phyloP scores from a whole-genome alignment of 768 basidiomycete species.

The Megacollybia marginata region DNA sequence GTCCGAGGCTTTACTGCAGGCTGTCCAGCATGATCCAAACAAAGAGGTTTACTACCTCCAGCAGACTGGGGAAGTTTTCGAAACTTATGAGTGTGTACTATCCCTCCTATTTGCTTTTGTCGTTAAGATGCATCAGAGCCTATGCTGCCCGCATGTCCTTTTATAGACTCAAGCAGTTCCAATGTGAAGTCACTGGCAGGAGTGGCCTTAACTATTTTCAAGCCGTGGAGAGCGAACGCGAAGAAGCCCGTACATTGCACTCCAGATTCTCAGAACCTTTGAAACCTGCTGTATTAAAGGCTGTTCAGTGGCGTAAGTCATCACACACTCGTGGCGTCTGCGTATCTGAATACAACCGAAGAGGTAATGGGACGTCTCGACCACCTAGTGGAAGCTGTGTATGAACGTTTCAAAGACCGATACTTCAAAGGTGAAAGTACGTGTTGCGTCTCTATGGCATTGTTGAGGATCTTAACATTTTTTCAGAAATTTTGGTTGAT shows the following conservation, averaged over 20 bases:
- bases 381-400: slow-evolving; percentile 90
- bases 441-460: slow-evolving; percentile 23
- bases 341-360: slow-evolving; percentile 26
- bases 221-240: slow-evolving; percentile 85
- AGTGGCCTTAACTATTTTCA: slow-evolving; percentile 91
- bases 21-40: slow-evolving; percentile 54
- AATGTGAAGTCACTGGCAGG: slow-evolving; percentile 96
- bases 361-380: slow-evolving; percentile 97
- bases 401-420: slow-evolving; percentile 92
- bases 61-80: slow-evolving; percentile 96
- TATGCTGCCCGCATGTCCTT: slow-evolving; percentile 92
- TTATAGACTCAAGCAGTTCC: slow-evolving; percentile 90
- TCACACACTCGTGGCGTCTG: slow-evolving; percentile 11
- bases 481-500: slow-evolving; percentile 80
- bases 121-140: slow-evolving; percentile 33
- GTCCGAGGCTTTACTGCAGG: slow-evolving; percentile 59
- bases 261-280: slow-evolving; percentile 88
- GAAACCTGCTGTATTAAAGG: slow-evolving; percentile 83
- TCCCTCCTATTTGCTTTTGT: slow-evolving; percentile 15
- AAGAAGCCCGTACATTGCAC: slow-evolving; percentile 86
- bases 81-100: slow-evolving; percentile 82
- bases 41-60: slow-evolving; percentile 86
- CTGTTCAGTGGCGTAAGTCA: slow-evolving; percentile 94
- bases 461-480: slow-evolving; percentile 12
- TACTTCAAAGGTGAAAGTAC: slow-evolving; percentile 88